phyloP scores from a whole-genome alignment of 208 protist species.

The Crithidia bombi region DNA sequence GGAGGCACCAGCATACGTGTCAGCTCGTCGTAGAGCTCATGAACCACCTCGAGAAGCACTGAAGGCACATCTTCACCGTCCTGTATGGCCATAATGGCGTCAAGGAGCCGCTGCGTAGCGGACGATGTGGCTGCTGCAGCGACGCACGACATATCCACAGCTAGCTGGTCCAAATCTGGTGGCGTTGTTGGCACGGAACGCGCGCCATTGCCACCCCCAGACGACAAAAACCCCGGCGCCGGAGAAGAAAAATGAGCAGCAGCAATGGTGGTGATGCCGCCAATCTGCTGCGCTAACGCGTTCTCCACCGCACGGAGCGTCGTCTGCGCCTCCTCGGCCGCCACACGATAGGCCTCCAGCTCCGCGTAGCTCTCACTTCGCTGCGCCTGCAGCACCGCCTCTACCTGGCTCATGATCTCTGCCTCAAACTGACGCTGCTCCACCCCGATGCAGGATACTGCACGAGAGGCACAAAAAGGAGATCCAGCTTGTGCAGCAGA shows the following conservation, averaged over 20 bases:
- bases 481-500: not conserved
- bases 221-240: not conserved
- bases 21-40: constrained; percentile 19
- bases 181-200: not conserved
- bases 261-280: not conserved
- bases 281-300: constrained; percentile 17
- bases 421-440: constrained; percentile 30
- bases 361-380: constrained; percentile 27
- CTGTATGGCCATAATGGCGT: constrained; percentile 30
- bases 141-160: constrained; percentile 15
- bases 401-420: constrained; percentile 31
- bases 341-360: constrained; percentile 27
- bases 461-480: not conserved
- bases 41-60: constrained; percentile 12
- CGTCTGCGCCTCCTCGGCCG: constrained; percentile 25
- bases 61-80: constrained; percentile 25
- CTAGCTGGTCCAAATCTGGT: constrained; percentile 8
- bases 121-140: constrained; percentile 3
- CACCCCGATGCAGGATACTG: constrained; percentile 12
- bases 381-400: constrained; percentile 30
- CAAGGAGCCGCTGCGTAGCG: constrained; percentile 20
- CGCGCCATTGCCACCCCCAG: not conserved
- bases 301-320: constrained; percentile 23
- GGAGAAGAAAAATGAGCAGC: not conserved
- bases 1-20: constrained; percentile 12